phyloP scores from a whole-genome alignment of 2,329 filamentous ascomycete genomes.

The Penicillium freii region DNA sequence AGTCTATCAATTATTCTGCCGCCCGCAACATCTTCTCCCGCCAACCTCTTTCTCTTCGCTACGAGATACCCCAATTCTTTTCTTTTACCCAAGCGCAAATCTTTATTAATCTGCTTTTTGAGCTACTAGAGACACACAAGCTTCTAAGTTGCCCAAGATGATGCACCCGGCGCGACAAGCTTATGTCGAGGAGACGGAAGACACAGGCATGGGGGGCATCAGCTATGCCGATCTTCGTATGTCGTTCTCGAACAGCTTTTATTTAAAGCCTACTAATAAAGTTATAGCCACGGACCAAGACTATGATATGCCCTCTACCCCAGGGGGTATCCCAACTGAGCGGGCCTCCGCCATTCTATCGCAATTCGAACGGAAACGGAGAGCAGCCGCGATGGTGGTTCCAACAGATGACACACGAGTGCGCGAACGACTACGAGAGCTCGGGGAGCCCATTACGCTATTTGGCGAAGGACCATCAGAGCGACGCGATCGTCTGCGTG shows the following conservation, averaged over 20 bases:
- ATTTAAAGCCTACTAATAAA: slow-evolving; percentile 5
- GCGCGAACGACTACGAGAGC: slow-evolving; percentile 72
- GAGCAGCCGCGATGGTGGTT: slow-evolving; percentile 83
- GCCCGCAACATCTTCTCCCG: slow-evolving; percentile 12
- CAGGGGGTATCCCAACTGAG: slow-evolving; percentile 68
- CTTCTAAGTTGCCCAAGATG: slow-evolving; percentile 37
- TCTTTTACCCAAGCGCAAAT: not conserved
- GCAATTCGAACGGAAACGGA: slow-evolving; percentile 87
- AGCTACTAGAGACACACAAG: slow-evolving; percentile 9
- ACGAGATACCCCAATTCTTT: not conserved
- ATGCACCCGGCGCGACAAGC: slow-evolving; percentile 89
- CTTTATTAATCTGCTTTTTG: not conserved
- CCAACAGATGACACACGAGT: slow-evolving; percentile 92
- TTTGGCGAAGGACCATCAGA: slow-evolving; percentile 89
- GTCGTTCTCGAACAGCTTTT: slow-evolving; percentile 31
- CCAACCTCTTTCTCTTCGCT: not conserved
- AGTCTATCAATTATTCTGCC: slow-evolving; percentile 26
- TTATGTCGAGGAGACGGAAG: slow-evolving; percentile 81
- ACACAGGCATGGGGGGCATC: slow-evolving; percentile 59
- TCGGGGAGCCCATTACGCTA: slow-evolving; percentile 90
- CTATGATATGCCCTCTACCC: slow-evolving; percentile 70
- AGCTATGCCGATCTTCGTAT: slow-evolving; percentile 63
- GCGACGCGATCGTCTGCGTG: slow-evolving; percentile 79
- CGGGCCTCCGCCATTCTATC: slow-evolving; percentile 80
- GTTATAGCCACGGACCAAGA: slow-evolving; percentile 68